These are phyloP conservation scores for Streptanthus diversifolius DNA, from an alignment of 345 rosid species.

Conservation along the genomic window DNA sequence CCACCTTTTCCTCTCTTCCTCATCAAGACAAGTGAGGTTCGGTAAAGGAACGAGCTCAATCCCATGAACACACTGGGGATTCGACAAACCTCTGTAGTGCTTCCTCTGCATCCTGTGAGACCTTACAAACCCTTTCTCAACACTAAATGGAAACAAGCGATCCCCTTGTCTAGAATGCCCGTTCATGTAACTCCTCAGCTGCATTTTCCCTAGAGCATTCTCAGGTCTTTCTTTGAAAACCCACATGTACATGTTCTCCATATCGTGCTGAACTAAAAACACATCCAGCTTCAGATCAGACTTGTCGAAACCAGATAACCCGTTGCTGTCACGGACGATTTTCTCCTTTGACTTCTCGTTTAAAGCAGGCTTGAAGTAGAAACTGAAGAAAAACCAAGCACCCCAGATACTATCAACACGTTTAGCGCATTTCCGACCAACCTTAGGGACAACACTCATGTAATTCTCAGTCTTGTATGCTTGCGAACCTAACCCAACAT, in stretches of 20 bases:
- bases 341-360: conserved; percentile 86
- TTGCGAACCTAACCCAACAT: conserved; percentile 76
- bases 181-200: conserved; percentile 93
- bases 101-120: conserved; percentile 99
- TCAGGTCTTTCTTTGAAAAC: conserved; percentile 95
- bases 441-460: conserved; percentile 54
- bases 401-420: conserved; percentile 94
- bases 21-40: conserved; percentile 64
- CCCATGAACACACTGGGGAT: conserved; percentile 95
- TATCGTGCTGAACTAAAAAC: conserved; percentile 94
- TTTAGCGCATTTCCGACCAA: conserved; percentile 65
- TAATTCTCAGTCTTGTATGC: conserved; percentile 67
- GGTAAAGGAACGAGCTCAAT: conserved; percentile 77
- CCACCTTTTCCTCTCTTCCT: conserved; percentile 92
- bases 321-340: conserved; percentile 63
- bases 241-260: conserved; percentile 99
- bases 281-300: conserved; percentile 80
- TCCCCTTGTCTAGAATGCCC: conserved; percentile 99
- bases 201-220: conserved; percentile 98
- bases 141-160: conserved; percentile 81
- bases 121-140: conserved; percentile 90
- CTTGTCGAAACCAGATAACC: conserved; percentile 78
- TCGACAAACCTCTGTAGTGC: conserved; percentile 93
- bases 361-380: conserved; percentile 84
- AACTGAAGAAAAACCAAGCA: conserved; percentile 96